Evolutionary conservation across 345 rosid species (phyloP), one percentile per base, ranked within the genome.

Genomic region (Salix exigua): DNA sequence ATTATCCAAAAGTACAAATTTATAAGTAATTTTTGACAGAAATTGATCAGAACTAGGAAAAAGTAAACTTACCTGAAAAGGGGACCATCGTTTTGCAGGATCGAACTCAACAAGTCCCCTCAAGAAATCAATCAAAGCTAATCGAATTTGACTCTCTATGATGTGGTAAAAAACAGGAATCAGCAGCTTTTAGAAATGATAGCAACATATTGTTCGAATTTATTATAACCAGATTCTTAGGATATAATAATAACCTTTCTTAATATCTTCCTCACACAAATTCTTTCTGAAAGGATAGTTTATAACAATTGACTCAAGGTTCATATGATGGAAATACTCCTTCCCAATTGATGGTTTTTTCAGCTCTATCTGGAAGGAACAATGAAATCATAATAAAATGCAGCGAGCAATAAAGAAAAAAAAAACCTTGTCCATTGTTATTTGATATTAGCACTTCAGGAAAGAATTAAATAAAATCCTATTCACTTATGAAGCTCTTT

Each of bases 21-120:
- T 53, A 70, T 48, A 68, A 35, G 38, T 65, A 30, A 70, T 30
- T 63, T 40, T 71, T 75, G 44, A 67, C 23, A 73, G 18, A 66
- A 44, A 67, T 53, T 25, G 40, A 65, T 74, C 62, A 38, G 28
- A 73, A 71, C 68, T n/a, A 19, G 50, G 66, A 76, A 73, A 73
- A 75, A 69, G 18, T 63, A 46, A 66, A 69, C 80, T 68, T 72
- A 96, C 98, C 98, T 96, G 99, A 83, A 88, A 89, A 80, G 99
- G 99, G 30, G 99, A 94, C 99, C 99, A 96, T 72, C 99, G 90
- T 88, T 92, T 94, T 55, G 88, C 97, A 66, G 99, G 99, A 87
- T 96, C 99, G 78, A 96, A 94, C 89, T 94, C 98, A 73, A 96
- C 92, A 75, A 96, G 94, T 84, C 99, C 99, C 83, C 91, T 90